Evolutionary conservation across 1,284 basidiomycete species (phyloP), one percentile per base, ranked within the genome.

Genomic region (Leccinum holopus): DNA sequence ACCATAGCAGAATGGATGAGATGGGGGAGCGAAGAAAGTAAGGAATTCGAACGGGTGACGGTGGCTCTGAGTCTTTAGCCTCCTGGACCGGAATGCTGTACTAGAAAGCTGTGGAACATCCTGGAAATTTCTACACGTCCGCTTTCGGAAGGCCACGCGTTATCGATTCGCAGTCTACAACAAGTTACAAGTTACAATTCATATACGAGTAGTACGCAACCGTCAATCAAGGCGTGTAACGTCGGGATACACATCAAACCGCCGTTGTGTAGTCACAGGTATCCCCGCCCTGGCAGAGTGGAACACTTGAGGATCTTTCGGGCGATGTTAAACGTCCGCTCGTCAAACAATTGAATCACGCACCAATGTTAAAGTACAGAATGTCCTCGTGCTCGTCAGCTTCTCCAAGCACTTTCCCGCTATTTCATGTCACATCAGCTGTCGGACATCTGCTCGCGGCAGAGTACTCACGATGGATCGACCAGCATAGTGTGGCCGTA

Each of bases 401-500:
- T 72, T 96, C 91, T 3, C 79, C 84, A 3, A 97, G 75, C 30
- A 97, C 84, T 63, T 86, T 83, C n/a, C 90, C 97, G 80, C 94
- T 95, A 32, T 49, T 51, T 53, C 61, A 21, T 57, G 55, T 16
- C 28, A 25, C 16, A 25, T 70, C 35, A 71, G 62, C 54, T 59
- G 35, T 33, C 18, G 37, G 32, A 58, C 49, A 21, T 10, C 25
- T 12, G 11, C 35, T 41, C 7, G 18, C 33, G 21, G 41, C 35
- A 21, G 12, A 41, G 37, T 57, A 59, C 90, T 77, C 74, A 93
- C 92, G 91, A 87, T 12, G 96, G 95, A 77, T 97, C 91, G 21
- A 95, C 88, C 16, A 96, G 83, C 82, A 91, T 89, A 6, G 92
- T 92, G 75, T 95, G 94, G 1, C 95, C 95, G 86, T 92, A 97